Base-by-base conservation (phyloP, 108 stramenopile species). In the Cyclostephanos invisitatus region DNA sequence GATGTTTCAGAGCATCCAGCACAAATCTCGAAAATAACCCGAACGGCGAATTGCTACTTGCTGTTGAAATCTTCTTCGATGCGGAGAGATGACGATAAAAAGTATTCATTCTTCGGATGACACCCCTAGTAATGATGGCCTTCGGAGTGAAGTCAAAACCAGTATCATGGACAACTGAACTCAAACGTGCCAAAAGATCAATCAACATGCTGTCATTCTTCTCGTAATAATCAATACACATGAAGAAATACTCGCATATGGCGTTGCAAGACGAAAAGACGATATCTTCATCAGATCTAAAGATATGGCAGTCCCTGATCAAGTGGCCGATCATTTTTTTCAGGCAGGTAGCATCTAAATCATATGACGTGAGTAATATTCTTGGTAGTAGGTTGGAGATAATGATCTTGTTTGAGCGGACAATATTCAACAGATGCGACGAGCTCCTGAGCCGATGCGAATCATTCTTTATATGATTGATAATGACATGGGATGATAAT, bases 201-300 rank as follows among this genome's bases (percentile, higher is more conserved):
- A 21, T 1, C 47, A 79, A 32, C 37, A 73, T 11, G 14, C 20
- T 63, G 44, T 17, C 40, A 2, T 79, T 62, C 62, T 48, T 79
- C 25, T 72, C 78, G 29, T 73, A 49, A 38, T 72, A 64, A 57
- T 79, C 78, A 10, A 79, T 49, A 53, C 67, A 79, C 46, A 73
- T 35, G 1, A 67, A 37, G 38, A 79, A 68, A 12, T 62, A 37
- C 47, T 73, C 78, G 63, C 67, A 58, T 47, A 73, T 46, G n/a
- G 70, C 62, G 57, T 36, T 29, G 32, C 72, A 56, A 8, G 72
- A 66, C 20, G 72, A 51, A 48, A 40, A 37, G 4, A 73, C 37
- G 32, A 61, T 24, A 54, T 51, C 40, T 36, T 56, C 61, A 59
- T 67, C 57, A 12, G 15, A 55, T 15, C 32, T 22, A 21, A 64